phyloP scores from a whole-genome alignment of 192 early-diverging fungal species.

The Jimgerdemannia flammicorona region DNA sequence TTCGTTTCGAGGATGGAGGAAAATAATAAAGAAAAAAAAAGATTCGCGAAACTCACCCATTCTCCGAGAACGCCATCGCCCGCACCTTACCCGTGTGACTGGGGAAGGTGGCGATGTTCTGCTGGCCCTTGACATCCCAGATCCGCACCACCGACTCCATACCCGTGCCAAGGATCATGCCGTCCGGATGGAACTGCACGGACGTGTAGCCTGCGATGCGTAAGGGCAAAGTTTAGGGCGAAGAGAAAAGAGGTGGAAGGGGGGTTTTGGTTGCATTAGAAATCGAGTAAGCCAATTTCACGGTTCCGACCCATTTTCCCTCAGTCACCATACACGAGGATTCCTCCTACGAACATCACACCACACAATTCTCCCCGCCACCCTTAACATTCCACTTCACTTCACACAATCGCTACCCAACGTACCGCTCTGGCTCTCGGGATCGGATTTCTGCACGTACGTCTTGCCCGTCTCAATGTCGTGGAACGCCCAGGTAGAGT shows the following conservation, averaged over 20 bases:
- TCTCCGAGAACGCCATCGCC: conserved; percentile 85
- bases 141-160: conserved; percentile 73
- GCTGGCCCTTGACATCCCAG: conserved; percentile 78
- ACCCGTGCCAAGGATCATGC: conserved; percentile 79
- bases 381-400: conserved; percentile 16
- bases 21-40: not conserved
- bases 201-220: conserved; percentile 51
- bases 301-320: too few species aligned
- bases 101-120: conserved; percentile 62
- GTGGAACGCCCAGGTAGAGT: conserved; percentile 80
- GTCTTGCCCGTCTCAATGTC: conserved; percentile 62
- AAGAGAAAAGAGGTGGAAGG: conserved; percentile 4
- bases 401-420: conserved; percentile 7
- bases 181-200: conserved; percentile 88
- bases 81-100: conserved; percentile 59
- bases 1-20: not conserved
- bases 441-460: conserved; percentile 36
- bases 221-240: not conserved
- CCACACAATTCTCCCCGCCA: conserved; percentile 11
- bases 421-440: conserved; percentile 36
- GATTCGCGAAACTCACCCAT: conserved; percentile 49
- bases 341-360: too few species aligned
- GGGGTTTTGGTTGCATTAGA: too few species aligned
- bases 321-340: too few species aligned
- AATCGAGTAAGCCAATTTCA: too few species aligned